A percentile compares a stretch with the other conserved stretches of the same genome.
These are phyloP conservation scores for Aspergillus floridensis DNA, from an alignment of 2,329 filamentous ascomycete species.

Conservation along the genomic window DNA sequence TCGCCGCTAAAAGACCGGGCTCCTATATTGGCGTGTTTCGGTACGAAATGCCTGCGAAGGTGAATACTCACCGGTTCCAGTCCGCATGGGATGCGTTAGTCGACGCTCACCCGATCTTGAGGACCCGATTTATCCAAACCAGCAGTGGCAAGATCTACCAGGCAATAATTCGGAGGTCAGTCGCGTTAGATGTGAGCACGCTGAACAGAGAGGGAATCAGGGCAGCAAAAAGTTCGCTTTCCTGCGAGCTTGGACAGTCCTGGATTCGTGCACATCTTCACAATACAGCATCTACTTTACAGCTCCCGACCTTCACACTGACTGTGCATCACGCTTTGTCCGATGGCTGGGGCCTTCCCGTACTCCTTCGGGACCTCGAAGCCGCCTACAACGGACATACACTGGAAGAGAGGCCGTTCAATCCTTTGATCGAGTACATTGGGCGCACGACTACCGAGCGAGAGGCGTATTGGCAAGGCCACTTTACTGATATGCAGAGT, in stretches of 20 bases:
- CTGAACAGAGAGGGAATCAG: background rate
- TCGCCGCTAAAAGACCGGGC: constrained; percentile 12
- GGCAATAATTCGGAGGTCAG: background rate
- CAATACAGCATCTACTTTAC: background rate
- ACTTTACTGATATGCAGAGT: background rate
- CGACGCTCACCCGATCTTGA: constrained; percentile 9
- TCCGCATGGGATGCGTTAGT: constrained; percentile 17
- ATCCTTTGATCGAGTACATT: background rate
- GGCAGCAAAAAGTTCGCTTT: background rate
- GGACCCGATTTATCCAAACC: constrained; percentile 5
- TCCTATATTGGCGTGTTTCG: constrained; percentile 2
- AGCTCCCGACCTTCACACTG: background rate
- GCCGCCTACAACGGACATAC: background rate
- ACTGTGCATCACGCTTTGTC: background rate
- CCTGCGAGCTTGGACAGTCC: background rate
- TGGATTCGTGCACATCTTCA: background rate
- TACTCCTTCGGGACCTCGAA: background rate
- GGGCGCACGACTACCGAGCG: background rate
- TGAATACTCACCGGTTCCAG: constrained; percentile 7
- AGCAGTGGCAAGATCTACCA: background rate
- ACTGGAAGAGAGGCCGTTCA: background rate
- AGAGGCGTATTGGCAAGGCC: background rate
- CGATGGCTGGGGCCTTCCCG: background rate
- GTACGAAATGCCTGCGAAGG: constrained; percentile 14
- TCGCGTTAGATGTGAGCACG: background rate